Conservation (phyloP, 495 filamentous ascomycete species). For the Stereocaulon alpinum region DNA sequence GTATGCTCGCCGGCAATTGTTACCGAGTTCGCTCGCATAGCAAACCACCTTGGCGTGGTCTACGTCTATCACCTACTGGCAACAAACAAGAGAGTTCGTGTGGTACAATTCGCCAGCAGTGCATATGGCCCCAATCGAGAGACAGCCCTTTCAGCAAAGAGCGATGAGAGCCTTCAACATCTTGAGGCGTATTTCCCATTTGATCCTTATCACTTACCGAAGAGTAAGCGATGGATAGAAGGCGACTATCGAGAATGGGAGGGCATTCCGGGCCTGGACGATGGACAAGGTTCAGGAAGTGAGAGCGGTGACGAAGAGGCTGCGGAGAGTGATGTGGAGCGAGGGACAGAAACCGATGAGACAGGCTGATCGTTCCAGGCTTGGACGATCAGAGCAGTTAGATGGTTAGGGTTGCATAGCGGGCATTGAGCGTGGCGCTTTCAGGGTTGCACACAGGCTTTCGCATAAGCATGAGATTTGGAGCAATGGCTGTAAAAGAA, state of each 20-base stretch:
- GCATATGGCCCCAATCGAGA: constrained; percentile 48
- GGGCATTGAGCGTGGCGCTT: background rate
- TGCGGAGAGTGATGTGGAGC: constrained; percentile 34
- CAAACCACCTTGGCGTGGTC: constrained; percentile 71
- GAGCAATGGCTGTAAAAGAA: background rate
- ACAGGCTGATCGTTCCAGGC: background rate
- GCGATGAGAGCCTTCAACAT: constrained; percentile 58
- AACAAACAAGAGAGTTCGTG: constrained; percentile 74
- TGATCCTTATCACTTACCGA: constrained; percentile 82
- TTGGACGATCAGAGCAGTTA: background rate
- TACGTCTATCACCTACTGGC: constrained; percentile 83
- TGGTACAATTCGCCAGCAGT: constrained; percentile 46
- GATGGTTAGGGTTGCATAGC: background rate
- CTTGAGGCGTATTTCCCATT: constrained; percentile 95
- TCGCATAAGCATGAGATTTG: background rate
- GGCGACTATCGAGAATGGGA: constrained; percentile 80
- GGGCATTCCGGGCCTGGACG: constrained; percentile 58
- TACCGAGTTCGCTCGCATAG: constrained; percentile 76
- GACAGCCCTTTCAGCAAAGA: constrained; percentile 37
- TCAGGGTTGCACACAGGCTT: background rate
- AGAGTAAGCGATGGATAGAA: constrained; percentile 75
- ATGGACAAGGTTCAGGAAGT: constrained; percentile 39
- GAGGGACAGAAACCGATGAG: constrained; percentile 26
- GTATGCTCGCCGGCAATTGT: constrained; percentile 92
- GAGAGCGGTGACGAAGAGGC: constrained; percentile 47